A percentile compares a stretch with the other conserved stretches of the same genome.
Conservation (phyloP, 352 stramenopile genomes). For the Pythium periplocum region DNA sequence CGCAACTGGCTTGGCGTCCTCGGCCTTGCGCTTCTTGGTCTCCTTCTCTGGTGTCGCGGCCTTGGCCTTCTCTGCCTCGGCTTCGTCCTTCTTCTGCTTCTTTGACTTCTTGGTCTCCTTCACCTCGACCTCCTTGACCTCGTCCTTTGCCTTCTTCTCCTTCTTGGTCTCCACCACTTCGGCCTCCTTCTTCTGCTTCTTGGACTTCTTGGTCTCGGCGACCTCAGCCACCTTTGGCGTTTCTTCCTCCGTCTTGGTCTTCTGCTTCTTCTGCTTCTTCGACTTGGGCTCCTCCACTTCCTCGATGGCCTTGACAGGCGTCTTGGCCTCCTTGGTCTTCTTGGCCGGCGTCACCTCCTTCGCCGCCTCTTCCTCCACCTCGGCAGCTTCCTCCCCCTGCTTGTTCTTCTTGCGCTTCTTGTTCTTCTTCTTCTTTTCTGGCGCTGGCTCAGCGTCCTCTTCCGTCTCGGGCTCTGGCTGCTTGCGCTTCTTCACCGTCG, state of each 20-base stretch:
- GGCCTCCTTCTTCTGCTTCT: conserved; percentile 6
- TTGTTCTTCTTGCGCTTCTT: conserved; percentile 25
- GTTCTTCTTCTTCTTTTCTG: conserved; percentile 16
- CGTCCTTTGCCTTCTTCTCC: conserved; percentile 7
- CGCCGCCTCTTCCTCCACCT: conserved; percentile 4
- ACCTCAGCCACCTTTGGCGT: background rate
- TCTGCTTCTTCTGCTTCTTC: conserved; percentile 4
- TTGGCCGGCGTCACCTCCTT: background rate
- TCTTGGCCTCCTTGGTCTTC: conserved; percentile 10
- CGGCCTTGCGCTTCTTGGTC: conserved; percentile 10
- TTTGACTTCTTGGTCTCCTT: conserved; percentile 12
- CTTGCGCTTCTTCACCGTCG: conserved; percentile 25
- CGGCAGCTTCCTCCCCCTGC: conserved; percentile 6
- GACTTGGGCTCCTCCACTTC: conserved; percentile 12
- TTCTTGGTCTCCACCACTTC: conserved; percentile 8
- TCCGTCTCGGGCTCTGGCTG: conserved; percentile 7
- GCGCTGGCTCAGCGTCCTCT: conserved; percentile 1
- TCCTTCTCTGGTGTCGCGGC: conserved; percentile 6
- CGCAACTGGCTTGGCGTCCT: conserved; percentile 18
- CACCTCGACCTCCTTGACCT: conserved; percentile 5
- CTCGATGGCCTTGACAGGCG: background rate
- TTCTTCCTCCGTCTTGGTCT: conserved; percentile 5
- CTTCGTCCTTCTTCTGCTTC: conserved; percentile 11
- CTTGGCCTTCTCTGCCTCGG: conserved; percentile 11
- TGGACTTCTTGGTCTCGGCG: conserved; percentile 12